Evolutionary conservation across 192 early-diverging fungal species (phyloP), one percentile per base, ranked within the genome.

Genomic region (Piromyces finnis): DNA sequence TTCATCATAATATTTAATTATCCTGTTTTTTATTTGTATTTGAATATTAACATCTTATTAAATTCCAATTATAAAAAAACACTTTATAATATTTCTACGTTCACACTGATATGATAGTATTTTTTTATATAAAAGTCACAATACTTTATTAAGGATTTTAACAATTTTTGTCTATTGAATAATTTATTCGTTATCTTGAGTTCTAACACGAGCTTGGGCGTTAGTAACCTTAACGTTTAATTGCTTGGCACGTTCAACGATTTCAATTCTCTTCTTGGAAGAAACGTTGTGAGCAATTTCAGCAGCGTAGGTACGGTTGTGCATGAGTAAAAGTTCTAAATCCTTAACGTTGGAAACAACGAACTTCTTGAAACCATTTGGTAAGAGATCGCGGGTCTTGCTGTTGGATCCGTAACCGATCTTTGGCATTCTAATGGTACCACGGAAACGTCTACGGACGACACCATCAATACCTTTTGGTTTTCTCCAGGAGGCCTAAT

Each of bases 391-490:
- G 81, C 97, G 95, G 86, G 97, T 97, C 84, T 93, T 93, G 89
- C 90, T 90, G 92, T 95, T 96, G 86, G 96, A 95, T 84, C 98
- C 98, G 87, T 97, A 99, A 88, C 98, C 98, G 84, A 99, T 99
- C 92, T 97, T 98, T 89, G 98, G 96, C 94, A 98, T 97, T 85
- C 94, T 92, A 84, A 95, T 92, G 83, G 93, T 91, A 83, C 98
- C 98, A 92, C 95, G 96, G 91, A 99, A 99, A 79, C 98, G 92
- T 85, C 98, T 90, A 84, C 98, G 96, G 82, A 97, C 96, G 81
- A 94, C 90, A 91, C 93, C 95, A 87, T 99, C 98, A 91, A 99
- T 99, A 98, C 98, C 98, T 89, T 93, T 95, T 84, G 98, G 98
- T 88, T 98, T 96, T 90, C 98, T 94, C 98, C 98, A 99, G 84